Base-by-base conservation (phyloP, 1,284 basidiomycete genomes). In the Tremellales sp. region DNA sequence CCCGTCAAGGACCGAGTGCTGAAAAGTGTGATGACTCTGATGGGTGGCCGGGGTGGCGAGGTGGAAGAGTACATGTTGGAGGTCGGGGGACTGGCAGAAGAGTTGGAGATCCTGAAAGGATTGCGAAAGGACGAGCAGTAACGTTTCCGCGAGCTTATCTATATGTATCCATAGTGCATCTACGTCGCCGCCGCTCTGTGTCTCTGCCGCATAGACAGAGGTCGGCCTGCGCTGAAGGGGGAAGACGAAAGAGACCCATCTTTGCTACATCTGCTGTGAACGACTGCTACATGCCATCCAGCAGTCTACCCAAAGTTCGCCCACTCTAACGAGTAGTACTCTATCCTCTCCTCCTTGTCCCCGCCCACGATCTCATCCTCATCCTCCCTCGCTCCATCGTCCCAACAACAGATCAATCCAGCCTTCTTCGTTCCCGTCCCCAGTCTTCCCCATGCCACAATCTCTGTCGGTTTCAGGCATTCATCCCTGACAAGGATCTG, bases 391-490 rank as follows among this genome's bases (percentile, higher is more conserved):
- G 44, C 43, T 8, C 51, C 50, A 41, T 87, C 82, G 63, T 93
- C 82, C 85, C 86, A 94, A 33, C 83, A 82, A 61, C 91, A 95
- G 5, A 98, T 68, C 25, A 98, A 71, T 67, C 97, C 93, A 0
- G 91, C 84, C 74, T 99, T 99, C 70, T 97, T 98, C 3, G 95
- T 97, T 1, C 89, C 94, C 1, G 95, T 99, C 0, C 94, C 95
- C 33, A 99, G 74, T 26, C 95, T 79, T 4, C 95, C 95, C 66
- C 91, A 92, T 0, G 94, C 92, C 16, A 99, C 86, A 34, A 99
- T 80, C 65, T 95, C 90, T 79, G 92, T 86, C 2, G 92, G 91
- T 32, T 79, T 77, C 44, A 97, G 76, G 0, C 77, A 62, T 9
- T 81, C 72, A 7, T 75, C 66, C 1, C 81, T 79, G 25, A 84